phyloP scores from a whole-genome alignment of 169 alveolate species.

The Eimeria praecox region DNA sequence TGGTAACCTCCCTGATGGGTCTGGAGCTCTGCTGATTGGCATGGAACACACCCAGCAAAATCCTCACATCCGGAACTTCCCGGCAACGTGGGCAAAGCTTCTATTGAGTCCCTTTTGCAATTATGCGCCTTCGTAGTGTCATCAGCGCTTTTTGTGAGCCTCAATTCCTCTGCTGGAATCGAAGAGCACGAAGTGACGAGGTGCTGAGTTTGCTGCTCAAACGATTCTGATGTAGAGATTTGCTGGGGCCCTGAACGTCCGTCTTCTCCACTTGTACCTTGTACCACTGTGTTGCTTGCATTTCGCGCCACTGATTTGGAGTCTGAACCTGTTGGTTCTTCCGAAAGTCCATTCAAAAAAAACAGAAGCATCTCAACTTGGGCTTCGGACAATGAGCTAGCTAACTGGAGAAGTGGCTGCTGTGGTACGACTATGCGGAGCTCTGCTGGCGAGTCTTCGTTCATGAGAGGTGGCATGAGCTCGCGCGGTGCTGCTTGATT shows the following conservation, averaged over 20 bases:
- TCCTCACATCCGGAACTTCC: neutral
- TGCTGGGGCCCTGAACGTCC: neutral
- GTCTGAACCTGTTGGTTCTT: neutral
- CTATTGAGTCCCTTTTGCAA: neutral
- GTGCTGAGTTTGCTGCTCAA: neutral
- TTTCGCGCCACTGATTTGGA: neutral
- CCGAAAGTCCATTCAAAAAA: neutral
- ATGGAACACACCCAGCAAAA: neutral
- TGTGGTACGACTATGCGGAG: neutral
- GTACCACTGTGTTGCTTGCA: neutral
- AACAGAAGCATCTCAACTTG: conserved; percentile 37
- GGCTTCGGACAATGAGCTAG: conserved; percentile 7
- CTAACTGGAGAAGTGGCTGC: conserved; percentile 27
- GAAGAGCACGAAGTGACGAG: neutral
- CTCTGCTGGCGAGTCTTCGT: neutral
- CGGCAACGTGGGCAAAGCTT: neutral
- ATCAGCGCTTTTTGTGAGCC: neutral
- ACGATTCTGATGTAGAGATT: neutral
- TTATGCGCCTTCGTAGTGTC: neutral
- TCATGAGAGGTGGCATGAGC: neutral
- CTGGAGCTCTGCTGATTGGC: neutral
- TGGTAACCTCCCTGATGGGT: neutral
- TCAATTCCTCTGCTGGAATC: neutral
- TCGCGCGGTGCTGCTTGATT: neutral
- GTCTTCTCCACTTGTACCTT: neutral